These are phyloP conservation scores for Kwoniella mangroviensis DNA, from an alignment of 768 basidiomycete species.

Conservation along the genomic window DNA sequence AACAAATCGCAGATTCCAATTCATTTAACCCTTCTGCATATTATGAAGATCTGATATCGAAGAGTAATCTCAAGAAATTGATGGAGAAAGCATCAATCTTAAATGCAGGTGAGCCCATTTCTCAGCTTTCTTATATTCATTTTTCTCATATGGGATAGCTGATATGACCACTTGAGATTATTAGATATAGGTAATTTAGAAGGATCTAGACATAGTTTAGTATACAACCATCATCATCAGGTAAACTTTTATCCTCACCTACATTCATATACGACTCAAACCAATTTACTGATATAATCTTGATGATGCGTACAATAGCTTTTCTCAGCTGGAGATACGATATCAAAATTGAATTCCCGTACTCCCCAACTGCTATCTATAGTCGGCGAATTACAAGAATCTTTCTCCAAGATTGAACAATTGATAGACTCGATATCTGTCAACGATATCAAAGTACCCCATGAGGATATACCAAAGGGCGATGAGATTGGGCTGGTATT, in stretches of 20 bases:
- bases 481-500: not conserved
- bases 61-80: constrained; percentile 43
- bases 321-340: constrained; percentile 56
- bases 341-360: constrained; percentile 50
- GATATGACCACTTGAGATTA: not conserved
- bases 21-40: constrained; percentile 48
- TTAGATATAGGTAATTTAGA: constrained; percentile 53
- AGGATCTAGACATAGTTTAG: constrained; percentile 50
- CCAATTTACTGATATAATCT: not conserved
- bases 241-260: constrained; percentile 25
- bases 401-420: constrained; percentile 53
- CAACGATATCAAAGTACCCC: constrained; percentile 9
- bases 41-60: constrained; percentile 49
- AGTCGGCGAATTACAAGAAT: constrained; percentile 50
- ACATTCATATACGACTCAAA: not conserved
- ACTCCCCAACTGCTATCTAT: constrained; percentile 56
- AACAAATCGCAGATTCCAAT: constrained; percentile 35
- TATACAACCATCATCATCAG: constrained; percentile 58
- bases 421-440: constrained; percentile 48
- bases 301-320: constrained; percentile 33
- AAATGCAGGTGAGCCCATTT: constrained; percentile 35
- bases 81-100: constrained; percentile 44
- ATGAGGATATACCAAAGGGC: not conserved
- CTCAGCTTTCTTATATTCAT: no score
- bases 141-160: not conserved